Evolutionary conservation across 2,329 filamentous ascomycete species (phyloP).

Genomic region (Tympanopsis confertula): DNA sequence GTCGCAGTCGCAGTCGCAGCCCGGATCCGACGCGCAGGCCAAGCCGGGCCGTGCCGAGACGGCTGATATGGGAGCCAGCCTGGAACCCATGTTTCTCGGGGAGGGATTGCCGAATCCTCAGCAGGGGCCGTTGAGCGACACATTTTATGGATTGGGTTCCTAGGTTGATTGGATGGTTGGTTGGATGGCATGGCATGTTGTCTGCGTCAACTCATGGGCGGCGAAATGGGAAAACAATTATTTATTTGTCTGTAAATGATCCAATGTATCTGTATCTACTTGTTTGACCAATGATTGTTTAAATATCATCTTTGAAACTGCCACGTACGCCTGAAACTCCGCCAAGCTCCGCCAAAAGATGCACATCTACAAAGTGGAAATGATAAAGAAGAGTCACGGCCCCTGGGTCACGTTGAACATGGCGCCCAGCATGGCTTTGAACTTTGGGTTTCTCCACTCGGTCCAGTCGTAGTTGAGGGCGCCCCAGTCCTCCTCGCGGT

Average conservation of each 20-base stretch:
- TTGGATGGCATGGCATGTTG: too few species aligned
- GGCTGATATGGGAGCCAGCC: not conserved
- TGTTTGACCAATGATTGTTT: too few species aligned
- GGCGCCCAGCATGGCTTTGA: conserved; percentile 17
- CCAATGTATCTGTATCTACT: too few species aligned
- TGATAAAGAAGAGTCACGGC: too few species aligned
- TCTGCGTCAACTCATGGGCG: too few species aligned
- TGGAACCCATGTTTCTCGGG: not conserved
- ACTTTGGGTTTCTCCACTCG: conserved; percentile 22
- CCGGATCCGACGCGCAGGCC: too few species aligned
- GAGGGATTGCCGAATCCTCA: not conserved
- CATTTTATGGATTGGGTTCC: not conserved
- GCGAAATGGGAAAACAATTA: too few species aligned
- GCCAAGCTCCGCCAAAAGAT: too few species aligned
- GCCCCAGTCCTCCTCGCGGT: conserved; percentile 41
- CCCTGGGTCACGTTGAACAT: conserved; percentile 29
- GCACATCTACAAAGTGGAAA: too few species aligned
- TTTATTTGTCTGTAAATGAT: too few species aligned
- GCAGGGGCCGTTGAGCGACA: not conserved
- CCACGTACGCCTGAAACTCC: too few species aligned
- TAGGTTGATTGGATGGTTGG: not conserved
- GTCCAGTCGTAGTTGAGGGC: conserved; percentile 30
- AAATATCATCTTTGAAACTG: too few species aligned
- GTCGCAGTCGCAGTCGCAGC: not conserved
- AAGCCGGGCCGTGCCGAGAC: not conserved